Conservation (phyloP, 1,284 basidiomycete species). For the Peniophora sp. region DNA sequence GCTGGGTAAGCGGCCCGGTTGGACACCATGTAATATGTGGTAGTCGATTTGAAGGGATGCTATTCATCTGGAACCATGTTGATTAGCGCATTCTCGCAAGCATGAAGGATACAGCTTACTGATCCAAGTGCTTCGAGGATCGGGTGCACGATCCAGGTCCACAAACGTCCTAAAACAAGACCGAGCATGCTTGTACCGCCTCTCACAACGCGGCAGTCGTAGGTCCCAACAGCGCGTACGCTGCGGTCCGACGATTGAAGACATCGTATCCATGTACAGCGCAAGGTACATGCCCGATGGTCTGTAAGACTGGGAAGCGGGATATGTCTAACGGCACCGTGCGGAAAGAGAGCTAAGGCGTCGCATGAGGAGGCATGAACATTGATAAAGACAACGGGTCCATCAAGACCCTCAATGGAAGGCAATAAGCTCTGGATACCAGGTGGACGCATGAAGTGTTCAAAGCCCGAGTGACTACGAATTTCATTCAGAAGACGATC, state of each 20-base stretch:
- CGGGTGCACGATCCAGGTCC: neutral
- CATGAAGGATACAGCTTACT: neutral
- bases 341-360: too few species aligned
- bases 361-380: too few species aligned
- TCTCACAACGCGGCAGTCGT: too few species aligned
- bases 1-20: slow-evolving; percentile 11
- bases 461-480: slow-evolving; percentile 9
- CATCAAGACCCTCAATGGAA: neutral
- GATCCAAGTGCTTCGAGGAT: neutral
- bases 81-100: neutral
- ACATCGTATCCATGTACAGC: too few species aligned
- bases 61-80: neutral
- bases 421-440: neutral
- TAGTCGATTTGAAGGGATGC: neutral
- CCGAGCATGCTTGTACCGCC: too few species aligned
- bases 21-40: slow-evolving; percentile 8
- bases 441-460: neutral
- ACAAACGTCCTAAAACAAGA: neutral
- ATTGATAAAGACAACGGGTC: neutral
- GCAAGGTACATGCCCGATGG: slow-evolving; percentile 2
- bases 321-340: neutral
- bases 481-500: neutral
- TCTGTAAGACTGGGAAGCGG: slow-evolving; percentile 17
- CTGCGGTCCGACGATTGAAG: neutral
- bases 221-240: neutral